Evolutionary conservation across 208 protist genomes (phyloP).

Genomic region (Trypanosoma avium): DNA sequence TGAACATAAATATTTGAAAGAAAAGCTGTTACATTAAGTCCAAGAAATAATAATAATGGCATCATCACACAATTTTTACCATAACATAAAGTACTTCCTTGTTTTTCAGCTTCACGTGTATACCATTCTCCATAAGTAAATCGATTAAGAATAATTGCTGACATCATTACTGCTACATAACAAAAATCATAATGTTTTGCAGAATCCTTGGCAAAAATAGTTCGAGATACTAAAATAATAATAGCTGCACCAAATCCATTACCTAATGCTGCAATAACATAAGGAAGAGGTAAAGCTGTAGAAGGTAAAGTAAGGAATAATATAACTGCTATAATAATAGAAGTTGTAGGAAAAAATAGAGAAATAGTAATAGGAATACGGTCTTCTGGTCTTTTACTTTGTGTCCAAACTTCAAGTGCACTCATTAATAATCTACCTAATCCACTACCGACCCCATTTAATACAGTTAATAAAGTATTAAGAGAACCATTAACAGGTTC

Average conservation of each 20-base stretch:
- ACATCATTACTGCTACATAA: conserved; percentile 39
- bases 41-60: conserved; percentile 56
- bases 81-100: conserved; percentile 45
- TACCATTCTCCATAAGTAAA: conserved; percentile 71
- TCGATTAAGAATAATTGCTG: conserved; percentile 61
- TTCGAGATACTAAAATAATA: conserved; percentile 63
- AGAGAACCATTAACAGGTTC: conserved; percentile 33
- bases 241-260: conserved; percentile 64
- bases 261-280: conserved; percentile 51
- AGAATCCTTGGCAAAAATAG: conserved; percentile 65
- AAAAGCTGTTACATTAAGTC: conserved; percentile 37
- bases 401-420: conserved; percentile 64
- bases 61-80: conserved; percentile 61
- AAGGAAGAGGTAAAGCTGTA: conserved; percentile 42
- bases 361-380: conserved; percentile 71
- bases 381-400: conserved; percentile 47
- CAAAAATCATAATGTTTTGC: conserved; percentile 81
- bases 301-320: conserved; percentile 43
- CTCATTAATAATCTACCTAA: conserved; percentile 66
- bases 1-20: conserved; percentile 55
- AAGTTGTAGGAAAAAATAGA: conserved; percentile 51
- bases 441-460: conserved; percentile 74
- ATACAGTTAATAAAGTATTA: conserved; percentile 53
- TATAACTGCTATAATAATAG: conserved; percentile 33
- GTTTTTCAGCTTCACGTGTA: conserved; percentile 45